Evolutionary conservation across 2,329 filamentous ascomycete genomes (phyloP).

Genomic region (Neofusicoccum laricinum): DNA sequence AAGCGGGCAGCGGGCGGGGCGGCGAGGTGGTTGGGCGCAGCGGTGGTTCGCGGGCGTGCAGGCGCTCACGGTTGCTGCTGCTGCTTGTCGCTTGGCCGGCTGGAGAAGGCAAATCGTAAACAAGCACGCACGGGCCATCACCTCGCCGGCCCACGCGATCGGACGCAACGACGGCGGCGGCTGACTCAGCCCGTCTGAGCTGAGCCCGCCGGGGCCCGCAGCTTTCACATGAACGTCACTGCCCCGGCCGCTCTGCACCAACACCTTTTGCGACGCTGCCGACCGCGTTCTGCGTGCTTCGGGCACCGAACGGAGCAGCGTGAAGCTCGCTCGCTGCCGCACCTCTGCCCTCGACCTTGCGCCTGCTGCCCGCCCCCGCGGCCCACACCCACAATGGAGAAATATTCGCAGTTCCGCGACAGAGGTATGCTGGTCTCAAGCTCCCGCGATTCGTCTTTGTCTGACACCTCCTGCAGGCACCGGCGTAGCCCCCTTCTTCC

Average conservation of each 20-base stretch:
- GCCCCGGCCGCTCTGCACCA: neutral
- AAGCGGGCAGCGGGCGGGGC: neutral
- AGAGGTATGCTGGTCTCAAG: slow-evolving; percentile 57
- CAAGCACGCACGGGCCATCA: neutral
- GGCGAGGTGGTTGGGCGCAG: neutral
- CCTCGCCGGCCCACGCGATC: neutral
- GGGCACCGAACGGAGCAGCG: slow-evolving; percentile 9
- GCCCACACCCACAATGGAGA: slow-evolving; percentile 67
- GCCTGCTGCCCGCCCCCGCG: neutral
- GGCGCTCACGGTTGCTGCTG: neutral
- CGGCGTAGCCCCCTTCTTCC: slow-evolving; percentile 93
- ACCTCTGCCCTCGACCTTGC: neutral
- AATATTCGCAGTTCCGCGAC: slow-evolving; percentile 90
- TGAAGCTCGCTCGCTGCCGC: neutral
- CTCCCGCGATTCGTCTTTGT: neutral
- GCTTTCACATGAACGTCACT: slow-evolving; percentile 15
- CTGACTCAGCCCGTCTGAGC: neutral
- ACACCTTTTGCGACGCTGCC: slow-evolving; percentile 1
- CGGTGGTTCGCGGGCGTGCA: neutral
- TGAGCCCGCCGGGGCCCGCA: neutral
- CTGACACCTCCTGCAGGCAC: slow-evolving; percentile 61
- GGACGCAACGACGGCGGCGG: neutral
- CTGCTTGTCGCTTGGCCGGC: neutral
- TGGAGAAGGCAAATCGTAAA: neutral
- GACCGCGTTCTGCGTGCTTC: slow-evolving; percentile 7